Evolutionary conservation across 1,284 basidiomycete species (phyloP).

Genomic region (Fomitopsis palustris): DNA sequence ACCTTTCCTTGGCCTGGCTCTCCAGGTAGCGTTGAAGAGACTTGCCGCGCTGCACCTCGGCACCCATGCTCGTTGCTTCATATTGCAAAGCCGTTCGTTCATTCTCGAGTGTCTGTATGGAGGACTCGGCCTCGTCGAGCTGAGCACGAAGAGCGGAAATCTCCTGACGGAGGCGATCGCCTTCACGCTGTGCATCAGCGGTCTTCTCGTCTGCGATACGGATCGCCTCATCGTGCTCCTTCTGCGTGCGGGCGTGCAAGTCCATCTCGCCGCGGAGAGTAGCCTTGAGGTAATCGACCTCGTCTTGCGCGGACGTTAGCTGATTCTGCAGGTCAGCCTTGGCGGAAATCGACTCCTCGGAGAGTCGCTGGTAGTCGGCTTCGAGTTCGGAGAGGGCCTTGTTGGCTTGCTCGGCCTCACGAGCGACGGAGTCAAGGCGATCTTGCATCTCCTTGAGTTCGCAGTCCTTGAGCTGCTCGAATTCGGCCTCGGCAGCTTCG

Average conservation of each 20-base stretch:
- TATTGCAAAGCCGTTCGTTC: slow-evolving; percentile 50
- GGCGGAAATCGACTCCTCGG: slow-evolving; percentile 26
- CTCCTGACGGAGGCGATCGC: slow-evolving; percentile 26
- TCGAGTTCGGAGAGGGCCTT: slow-evolving; percentile 26
- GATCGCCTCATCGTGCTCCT: slow-evolving; percentile 21
- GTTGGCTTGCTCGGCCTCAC: slow-evolving; percentile 21
- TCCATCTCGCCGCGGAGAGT: slow-evolving; percentile 37
- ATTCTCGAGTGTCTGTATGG: slow-evolving; percentile 33
- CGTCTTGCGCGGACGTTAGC: slow-evolving; percentile 18
- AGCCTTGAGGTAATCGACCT: slow-evolving; percentile 22
- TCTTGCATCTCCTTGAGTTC: slow-evolving; percentile 25
- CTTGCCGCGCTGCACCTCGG: slow-evolving; percentile 58
- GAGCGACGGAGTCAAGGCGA: slow-evolving; percentile 18
- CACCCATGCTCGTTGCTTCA: slow-evolving; percentile 53
- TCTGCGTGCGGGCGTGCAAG: slow-evolving; percentile 26
- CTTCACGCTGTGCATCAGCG: slow-evolving; percentile 26
- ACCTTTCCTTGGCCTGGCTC: slow-evolving; percentile 48
- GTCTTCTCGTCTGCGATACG: slow-evolving; percentile 19
- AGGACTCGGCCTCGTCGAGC: slow-evolving; percentile 23
- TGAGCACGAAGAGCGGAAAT: slow-evolving; percentile 24
- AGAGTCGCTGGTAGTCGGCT: slow-evolving; percentile 21
- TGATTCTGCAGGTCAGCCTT: slow-evolving; percentile 26
- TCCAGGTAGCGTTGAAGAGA: slow-evolving; percentile 61
- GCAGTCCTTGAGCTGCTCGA: slow-evolving; percentile 12
- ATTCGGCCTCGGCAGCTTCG: slow-evolving; percentile 12